A percentile compares a stretch with the other conserved stretches of the same genome.
Conservation (phyloP, 306 rosid genomes). For the Glycine latifolia region DNA sequence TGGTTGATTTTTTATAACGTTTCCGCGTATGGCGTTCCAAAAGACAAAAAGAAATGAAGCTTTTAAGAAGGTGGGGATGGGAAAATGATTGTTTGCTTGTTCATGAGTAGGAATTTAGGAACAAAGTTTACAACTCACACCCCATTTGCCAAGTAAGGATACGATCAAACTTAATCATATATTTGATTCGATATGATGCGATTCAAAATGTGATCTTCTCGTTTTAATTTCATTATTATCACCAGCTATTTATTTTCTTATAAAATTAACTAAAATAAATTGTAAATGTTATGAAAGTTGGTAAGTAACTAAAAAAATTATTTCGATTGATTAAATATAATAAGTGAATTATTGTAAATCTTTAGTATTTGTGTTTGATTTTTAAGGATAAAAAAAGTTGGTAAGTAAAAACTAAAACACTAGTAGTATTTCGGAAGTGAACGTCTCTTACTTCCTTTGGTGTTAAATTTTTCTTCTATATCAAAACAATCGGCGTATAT, state of each 20-base stretch:
- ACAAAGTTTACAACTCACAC: constrained; percentile 47
- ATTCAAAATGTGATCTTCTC: constrained; percentile 6
- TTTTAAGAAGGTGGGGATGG: constrained; percentile 39
- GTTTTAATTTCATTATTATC: background rate
- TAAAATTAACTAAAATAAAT: no score
- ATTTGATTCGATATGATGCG: background rate
- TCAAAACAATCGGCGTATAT: background rate
- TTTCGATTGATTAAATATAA: no score
- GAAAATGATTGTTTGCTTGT: constrained; percentile 50
- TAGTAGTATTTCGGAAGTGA: background rate
- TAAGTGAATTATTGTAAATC: no score
- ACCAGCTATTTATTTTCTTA: background rate
- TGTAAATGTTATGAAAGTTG: no score
- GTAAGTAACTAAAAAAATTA: no score
- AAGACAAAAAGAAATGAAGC: constrained; percentile 41
- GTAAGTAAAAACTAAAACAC: background rate
- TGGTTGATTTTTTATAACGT: constrained; percentile 23
- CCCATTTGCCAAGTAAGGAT: constrained; percentile 52
- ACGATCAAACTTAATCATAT: constrained; percentile 28
- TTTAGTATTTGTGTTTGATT: no score
- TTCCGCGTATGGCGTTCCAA: constrained; percentile 47
- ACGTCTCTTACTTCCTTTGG: background rate
- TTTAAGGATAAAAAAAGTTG: no score
- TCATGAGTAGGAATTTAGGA: constrained; percentile 48
- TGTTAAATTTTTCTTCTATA: background rate